Percentiles rank a stretch among this genome's conserved stretches.
Evolutionary conservation across 768 basidiomycete species (phyloP).

Genomic region (Lactarius akahatsu): DNA sequence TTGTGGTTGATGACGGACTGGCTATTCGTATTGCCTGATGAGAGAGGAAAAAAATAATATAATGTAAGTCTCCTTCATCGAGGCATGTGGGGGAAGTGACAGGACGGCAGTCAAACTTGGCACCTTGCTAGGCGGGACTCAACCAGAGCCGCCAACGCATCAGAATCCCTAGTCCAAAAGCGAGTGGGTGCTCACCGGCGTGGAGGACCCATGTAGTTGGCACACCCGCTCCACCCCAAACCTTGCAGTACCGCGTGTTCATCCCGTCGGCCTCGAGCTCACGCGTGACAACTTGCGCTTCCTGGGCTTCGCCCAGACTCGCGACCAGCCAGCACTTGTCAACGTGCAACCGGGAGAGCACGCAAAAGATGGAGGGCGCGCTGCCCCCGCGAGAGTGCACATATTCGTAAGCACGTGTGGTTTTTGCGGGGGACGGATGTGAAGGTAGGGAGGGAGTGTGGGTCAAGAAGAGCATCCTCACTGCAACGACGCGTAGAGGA

Average conservation of each 20-base stretch:
- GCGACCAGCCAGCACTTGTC: slow-evolving; percentile 72
- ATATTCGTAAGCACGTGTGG: slow-evolving; percentile 70
- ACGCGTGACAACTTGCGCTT: slow-evolving; percentile 59
- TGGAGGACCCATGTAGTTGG: slow-evolving; percentile 82
- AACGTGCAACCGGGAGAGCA: slow-evolving; percentile 67
- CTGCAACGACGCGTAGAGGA: slow-evolving; percentile 71
- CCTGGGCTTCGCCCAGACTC: slow-evolving; percentile 68
- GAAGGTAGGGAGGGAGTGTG: slow-evolving; percentile 63
- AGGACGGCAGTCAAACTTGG: not conserved
- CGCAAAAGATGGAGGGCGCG: slow-evolving; percentile 64
- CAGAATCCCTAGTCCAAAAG: not conserved
- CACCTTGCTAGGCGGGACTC: not conserved
- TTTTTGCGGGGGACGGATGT: slow-evolving; percentile 57
- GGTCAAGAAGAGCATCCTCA: slow-evolving; percentile 78
- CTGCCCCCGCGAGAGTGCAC: slow-evolving; percentile 67
- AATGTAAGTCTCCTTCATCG: not conserved
- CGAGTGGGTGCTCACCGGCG: slow-evolving; percentile 47
- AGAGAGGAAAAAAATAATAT: not conserved
- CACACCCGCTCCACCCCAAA: slow-evolving; percentile 69
- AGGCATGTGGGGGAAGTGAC: not conserved
- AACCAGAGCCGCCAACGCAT: not conserved
- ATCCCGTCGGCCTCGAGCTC: slow-evolving; percentile 69
- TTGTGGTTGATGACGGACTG: slow-evolving; percentile 84
- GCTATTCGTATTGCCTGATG: slow-evolving; percentile 53
- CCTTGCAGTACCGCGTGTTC: slow-evolving; percentile 69